Percentiles rank a stretch among this genome's conserved stretches.
Conservation (phyloP, 2,329 filamentous ascomycete species). For the Penicillium sp. region DNA sequence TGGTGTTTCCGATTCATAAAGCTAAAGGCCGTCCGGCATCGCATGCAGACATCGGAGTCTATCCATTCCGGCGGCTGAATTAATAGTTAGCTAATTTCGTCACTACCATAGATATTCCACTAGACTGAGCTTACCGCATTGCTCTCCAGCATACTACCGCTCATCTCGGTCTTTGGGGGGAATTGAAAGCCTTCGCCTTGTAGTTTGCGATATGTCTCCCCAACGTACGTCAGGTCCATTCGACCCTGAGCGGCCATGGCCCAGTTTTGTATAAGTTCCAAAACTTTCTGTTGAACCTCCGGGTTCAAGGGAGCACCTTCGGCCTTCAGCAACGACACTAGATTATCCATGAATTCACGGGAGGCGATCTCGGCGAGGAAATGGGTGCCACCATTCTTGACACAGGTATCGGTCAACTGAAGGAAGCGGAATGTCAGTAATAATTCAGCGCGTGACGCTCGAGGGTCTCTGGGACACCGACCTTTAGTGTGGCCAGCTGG, state of each 20-base stretch:
- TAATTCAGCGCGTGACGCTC: constrained; percentile 95
- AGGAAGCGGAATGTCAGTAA: constrained; percentile 13
- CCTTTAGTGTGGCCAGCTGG: constrained; percentile 90
- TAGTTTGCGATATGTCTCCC: constrained; percentile 78
- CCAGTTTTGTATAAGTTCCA: constrained; percentile 93
- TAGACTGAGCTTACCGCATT: constrained; percentile 67
- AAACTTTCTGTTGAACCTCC: constrained; percentile 83
- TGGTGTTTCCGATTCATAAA: constrained; percentile 99
- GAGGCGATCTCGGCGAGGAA: constrained; percentile 95
- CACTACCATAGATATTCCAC: neutral
- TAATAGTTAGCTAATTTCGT: constrained; percentile 6
- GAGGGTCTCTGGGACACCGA: constrained; percentile 65
- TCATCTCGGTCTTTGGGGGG: constrained; percentile 78
- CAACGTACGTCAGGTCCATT: constrained; percentile 78
- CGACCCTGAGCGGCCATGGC: constrained; percentile 83
- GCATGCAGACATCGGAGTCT: constrained; percentile 98
- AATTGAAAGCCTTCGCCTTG: constrained; percentile 86
- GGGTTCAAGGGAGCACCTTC: constrained; percentile 73
- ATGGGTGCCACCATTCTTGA: constrained; percentile 95
- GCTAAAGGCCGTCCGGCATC: constrained; percentile 89
- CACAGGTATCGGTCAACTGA: constrained; percentile 92
- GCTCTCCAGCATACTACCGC: constrained; percentile 98
- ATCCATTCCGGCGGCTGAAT: constrained; percentile 88
- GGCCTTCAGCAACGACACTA: constrained; percentile 83
- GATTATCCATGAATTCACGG: constrained; percentile 96